Base-by-base conservation (phyloP, 106 monocot genomes). In the Dioscorea zingiberensis region DNA sequence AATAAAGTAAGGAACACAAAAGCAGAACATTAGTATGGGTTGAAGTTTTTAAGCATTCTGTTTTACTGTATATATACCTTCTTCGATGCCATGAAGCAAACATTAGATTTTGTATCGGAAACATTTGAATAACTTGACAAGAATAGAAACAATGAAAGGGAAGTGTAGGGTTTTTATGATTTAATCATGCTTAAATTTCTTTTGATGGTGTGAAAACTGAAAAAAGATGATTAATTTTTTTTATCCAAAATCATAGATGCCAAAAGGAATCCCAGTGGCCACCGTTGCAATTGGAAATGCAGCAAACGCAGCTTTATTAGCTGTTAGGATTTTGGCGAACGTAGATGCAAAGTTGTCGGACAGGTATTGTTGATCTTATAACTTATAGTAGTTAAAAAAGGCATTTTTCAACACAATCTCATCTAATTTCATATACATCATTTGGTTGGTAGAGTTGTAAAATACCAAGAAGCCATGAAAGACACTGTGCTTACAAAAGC, bases 271-370 rank as follows among this genome's bases (percentile, higher is more conserved):
- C 24, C 94, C 94, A 30, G 94, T 95, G 57, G 94, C 87, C 21
- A 95, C 91, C 51, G 87, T 95, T 74, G 87, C 94, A 48, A 88
- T 91, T 46, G 87, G 85, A 54, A 95, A 91, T 74, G 84, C 94
- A 26, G 71, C 83, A 53, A 95, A 95, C 83, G 91, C 91, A 82
- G 94, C 74, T 72, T 69, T 95, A 45, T 57, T 91, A 47, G 87
- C 91, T 27, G 78, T 83, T 21, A 83, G 83, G 48, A 92, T 92
- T 48, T 64, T 92, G 55, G 88, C 97, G 18, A 25, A 53, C 38
- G 68, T 66, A 25, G 81, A 98, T 70, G 44, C 83, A 45, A 72
- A 89, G 67, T 62, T 98, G 38, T 73, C 59, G 60, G 92, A 83
- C 29, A 98, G 73, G 97, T 98, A 38, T 38, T 38, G 38, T 38